A percentile compares a stretch with the other conserved stretches of the same genome.
These are phyloP conservation scores for Fulvia fulva DNA, from an alignment of 2,329 filamentous ascomycete species.

Conservation along the genomic window DNA sequence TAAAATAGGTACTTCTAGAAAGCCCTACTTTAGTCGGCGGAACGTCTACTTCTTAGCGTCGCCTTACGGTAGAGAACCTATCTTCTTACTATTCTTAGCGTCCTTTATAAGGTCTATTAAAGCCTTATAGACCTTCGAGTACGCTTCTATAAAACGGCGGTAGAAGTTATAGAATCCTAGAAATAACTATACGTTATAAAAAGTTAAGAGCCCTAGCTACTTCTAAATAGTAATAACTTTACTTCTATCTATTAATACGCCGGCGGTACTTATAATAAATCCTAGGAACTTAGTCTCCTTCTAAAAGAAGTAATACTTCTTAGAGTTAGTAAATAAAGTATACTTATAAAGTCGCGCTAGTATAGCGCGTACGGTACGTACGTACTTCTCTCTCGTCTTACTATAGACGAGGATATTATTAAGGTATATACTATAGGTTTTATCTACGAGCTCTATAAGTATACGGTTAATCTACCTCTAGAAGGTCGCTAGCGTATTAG, in stretches of 20 bases:
- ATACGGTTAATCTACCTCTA: too few relatives aligned
- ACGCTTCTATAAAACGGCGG: slow-evolving; percentile 5
- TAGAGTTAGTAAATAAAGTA: slow-evolving; percentile 14
- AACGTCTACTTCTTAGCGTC: neutral
- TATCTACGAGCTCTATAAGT: slow-evolving; percentile 25
- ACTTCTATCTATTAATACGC: slow-evolving; percentile 26
- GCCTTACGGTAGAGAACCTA: neutral
- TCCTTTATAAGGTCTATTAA: slow-evolving; percentile 3
- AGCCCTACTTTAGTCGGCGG: neutral
- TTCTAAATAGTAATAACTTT: slow-evolving; percentile 27
- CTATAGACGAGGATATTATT: too few relatives aligned
- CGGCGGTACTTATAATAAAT: slow-evolving; percentile 27
- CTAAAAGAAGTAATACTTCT: slow-evolving; percentile 30
- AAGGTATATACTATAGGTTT: slow-evolving; percentile 28
- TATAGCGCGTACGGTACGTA: neutral
- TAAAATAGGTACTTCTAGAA: neutral
- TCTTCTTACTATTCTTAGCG: slow-evolving; percentile 3
- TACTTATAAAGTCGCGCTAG: neutral
- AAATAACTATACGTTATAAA: slow-evolving; percentile 24
- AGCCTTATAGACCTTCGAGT: slow-evolving; percentile 1
- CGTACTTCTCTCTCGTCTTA: slow-evolving; percentile 7
- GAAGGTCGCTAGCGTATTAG: slow-evolving; percentile 24
- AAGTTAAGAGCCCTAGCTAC: slow-evolving; percentile 21
- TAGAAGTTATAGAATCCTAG: slow-evolving; percentile 2
- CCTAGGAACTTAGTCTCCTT: too few relatives aligned